A percentile compares a stretch with the other conserved stretches of the same genome.
Conservation (phyloP, 1,284 basidiomycete genomes). For the Paramarasmius palmivorus region DNA sequence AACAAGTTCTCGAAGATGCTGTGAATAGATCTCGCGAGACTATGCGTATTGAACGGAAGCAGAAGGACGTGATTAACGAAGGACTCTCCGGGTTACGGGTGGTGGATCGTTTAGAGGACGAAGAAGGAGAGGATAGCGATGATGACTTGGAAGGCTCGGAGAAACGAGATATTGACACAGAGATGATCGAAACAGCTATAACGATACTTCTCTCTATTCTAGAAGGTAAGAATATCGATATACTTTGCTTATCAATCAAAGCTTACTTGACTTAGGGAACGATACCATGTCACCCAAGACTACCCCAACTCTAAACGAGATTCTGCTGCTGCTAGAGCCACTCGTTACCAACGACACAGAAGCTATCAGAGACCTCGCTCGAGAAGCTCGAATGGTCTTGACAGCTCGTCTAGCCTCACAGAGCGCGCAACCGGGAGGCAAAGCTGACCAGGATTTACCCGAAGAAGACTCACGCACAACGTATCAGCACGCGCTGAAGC, state of each 20-base stretch:
- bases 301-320: constrained; percentile 67
- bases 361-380: constrained; percentile 57
- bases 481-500: constrained; percentile 86
- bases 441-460: constrained; percentile 26
- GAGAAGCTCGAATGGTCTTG: constrained; percentile 82
- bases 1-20: constrained; percentile 56
- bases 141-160: constrained; percentile 53
- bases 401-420: constrained; percentile 73
- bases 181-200: constrained; percentile 75
- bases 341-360: constrained; percentile 48
- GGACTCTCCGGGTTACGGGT: neutral
- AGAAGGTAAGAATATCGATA: constrained; percentile 58
- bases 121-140: constrained; percentile 54
- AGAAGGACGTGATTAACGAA: neutral
- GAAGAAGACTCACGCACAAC: constrained; percentile 54
- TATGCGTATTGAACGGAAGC: neutral
- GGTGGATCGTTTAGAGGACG: constrained; percentile 26
- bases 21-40: constrained; percentile 11
- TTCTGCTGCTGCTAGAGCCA: constrained; percentile 66
- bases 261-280: constrained; percentile 51
- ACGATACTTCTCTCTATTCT: constrained; percentile 79
- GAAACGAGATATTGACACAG: constrained; percentile 47
- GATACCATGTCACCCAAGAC: constrained; percentile 62
- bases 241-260: constrained; percentile 3
- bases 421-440: constrained; percentile 22